Percentiles rank a stretch among this genome's conserved stretches.
phyloP scores from a whole-genome alignment of 208 protist species.

The Wallacemonas rigidus region DNA sequence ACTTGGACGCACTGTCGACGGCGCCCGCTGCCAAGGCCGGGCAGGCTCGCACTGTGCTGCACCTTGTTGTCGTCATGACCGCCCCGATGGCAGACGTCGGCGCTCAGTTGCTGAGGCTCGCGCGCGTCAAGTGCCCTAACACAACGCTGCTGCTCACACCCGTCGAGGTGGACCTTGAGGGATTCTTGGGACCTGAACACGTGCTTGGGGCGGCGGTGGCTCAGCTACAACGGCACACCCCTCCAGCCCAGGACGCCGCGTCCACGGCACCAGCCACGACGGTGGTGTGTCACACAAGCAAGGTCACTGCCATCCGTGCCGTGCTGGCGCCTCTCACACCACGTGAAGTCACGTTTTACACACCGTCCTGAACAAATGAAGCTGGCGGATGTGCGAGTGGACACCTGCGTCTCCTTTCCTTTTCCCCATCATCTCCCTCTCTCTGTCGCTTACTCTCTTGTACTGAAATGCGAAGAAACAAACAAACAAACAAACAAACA shows the following conservation, averaged over 20 bases:
- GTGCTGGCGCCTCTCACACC: not conserved
- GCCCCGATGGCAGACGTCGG: too few species aligned
- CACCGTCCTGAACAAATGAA: not conserved
- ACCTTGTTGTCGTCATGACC: too few species aligned
- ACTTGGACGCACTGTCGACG: not conserved
- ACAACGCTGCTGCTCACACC: not conserved
- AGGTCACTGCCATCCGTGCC: constrained; percentile 4
- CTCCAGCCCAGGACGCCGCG: not conserved
- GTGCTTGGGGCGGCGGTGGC: constrained; percentile 34
- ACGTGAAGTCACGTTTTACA: not conserved
- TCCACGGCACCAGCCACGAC: not conserved
- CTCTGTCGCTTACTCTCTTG: too few species aligned
- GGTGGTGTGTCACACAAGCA: not conserved
- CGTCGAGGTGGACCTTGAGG: constrained; percentile 18
- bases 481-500: too few species aligned
- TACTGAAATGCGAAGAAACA: too few species aligned
- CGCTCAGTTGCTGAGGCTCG: not conserved
- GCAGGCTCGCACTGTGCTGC: too few species aligned
- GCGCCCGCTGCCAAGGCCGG: too few species aligned
- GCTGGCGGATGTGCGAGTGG: too few species aligned
- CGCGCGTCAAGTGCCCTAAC: not conserved
- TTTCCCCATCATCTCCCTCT: too few species aligned
- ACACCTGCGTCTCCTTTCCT: too few species aligned
- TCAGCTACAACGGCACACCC: not conserved
- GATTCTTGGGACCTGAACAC: constrained; percentile 40